Evolutionary conservation across 192 early-diverging fungal genomes (phyloP).

Genomic region (Gryganskiella cystojenkinii): DNA sequence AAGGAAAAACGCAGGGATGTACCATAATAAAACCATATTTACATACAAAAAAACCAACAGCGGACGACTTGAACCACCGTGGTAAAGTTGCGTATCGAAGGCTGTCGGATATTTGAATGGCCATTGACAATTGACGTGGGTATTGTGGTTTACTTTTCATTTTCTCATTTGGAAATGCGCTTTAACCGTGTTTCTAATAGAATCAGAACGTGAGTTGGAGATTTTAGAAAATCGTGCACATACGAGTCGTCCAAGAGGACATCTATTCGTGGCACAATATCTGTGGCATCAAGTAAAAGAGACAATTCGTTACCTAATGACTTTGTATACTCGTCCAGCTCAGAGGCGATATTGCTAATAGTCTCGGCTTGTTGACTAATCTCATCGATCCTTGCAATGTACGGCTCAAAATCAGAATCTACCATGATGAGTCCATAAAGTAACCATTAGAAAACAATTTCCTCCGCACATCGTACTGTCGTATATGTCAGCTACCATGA

Average conservation of each 20-base stretch:
- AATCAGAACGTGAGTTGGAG: neutral
- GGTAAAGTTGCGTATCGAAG: no score
- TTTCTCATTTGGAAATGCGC: constrained; percentile 20
- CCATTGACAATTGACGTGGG: no score
- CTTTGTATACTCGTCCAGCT: constrained; percentile 59
- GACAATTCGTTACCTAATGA: constrained; percentile 36
- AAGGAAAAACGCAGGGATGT: neutral
- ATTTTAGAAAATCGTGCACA: no score
- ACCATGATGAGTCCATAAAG: neutral
- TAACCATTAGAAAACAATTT: neutral
- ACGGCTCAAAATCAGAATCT: constrained; percentile 59
- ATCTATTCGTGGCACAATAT: no score
- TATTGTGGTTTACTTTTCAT: neutral
- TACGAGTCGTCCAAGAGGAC: no score
- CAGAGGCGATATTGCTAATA: constrained; percentile 51
- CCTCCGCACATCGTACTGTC: no score
- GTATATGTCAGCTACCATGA: neutral
- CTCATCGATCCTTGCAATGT: constrained; percentile 54
- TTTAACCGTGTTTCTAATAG: constrained; percentile 18
- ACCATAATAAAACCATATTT: no score
- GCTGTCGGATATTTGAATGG: no score
- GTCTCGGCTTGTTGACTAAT: constrained; percentile 56
- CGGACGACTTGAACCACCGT: no score
- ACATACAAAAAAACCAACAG: no score
- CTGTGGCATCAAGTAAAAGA: no score